phyloP scores from a whole-genome alignment of 441 rosid species.

The Populus hybrid region DNA sequence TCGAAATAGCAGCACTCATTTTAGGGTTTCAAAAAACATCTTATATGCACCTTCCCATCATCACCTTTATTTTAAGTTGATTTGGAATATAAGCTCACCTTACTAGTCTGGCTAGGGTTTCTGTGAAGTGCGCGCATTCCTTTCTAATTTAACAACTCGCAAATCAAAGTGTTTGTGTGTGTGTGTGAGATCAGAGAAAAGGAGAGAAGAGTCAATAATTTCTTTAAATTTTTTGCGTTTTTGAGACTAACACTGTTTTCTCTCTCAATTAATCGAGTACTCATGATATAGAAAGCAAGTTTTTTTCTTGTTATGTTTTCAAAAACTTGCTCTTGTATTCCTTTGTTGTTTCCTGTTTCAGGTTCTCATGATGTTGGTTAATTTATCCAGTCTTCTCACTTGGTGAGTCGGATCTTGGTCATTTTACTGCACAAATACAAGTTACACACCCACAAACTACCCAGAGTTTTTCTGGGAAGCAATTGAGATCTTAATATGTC shows the following conservation, averaged over 20 bases:
- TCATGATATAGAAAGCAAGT: not conserved
- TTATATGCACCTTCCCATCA: no score
- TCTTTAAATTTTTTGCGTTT: not conserved
- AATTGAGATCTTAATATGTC: not conserved
- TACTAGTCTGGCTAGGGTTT: conserved; percentile 16
- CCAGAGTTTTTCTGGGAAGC: not conserved
- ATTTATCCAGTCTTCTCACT: not conserved
- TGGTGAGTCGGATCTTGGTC: not conserved
- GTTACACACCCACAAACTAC: not conserved
- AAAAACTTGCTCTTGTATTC: not conserved
- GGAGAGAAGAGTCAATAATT: not conserved
- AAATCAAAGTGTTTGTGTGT: not conserved
- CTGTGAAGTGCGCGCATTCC: conserved; percentile 10
- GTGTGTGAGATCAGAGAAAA: not conserved
- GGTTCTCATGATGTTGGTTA: not conserved
- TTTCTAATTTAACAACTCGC: not conserved
- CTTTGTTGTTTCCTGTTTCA: not conserved
- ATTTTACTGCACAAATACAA: not conserved
- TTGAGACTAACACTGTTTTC: not conserved
- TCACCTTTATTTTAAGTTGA: not conserved
- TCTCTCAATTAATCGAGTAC: not conserved
- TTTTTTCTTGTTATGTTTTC: not conserved
- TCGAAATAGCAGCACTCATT: not conserved
- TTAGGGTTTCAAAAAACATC: not conserved
- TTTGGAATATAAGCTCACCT: not conserved